A percentile compares a stretch with the other conserved stretches of the same genome.
Evolutionary conservation across 2,329 filamentous ascomycete species (phyloP).

Genomic region (Fusarium sp.): DNA sequence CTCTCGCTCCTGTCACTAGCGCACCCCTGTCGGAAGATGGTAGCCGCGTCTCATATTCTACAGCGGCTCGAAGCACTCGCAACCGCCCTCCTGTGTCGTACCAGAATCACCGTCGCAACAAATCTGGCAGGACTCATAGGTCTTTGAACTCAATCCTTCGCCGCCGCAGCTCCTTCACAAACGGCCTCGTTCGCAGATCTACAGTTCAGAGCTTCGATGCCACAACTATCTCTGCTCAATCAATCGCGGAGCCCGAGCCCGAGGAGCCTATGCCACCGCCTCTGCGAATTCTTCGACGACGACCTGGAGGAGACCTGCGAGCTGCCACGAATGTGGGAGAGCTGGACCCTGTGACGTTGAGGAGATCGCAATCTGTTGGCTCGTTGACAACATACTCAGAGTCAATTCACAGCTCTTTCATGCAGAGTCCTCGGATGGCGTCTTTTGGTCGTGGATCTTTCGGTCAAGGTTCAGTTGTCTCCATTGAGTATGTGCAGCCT

Average conservation of each 20-base stretch:
- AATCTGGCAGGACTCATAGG: conserved; percentile 58
- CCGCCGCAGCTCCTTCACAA: conserved; percentile 68
- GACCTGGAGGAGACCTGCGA: conserved; percentile 78
- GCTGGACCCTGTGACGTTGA: conserved; percentile 58
- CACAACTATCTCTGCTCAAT: conserved; percentile 58
- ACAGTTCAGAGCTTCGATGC: conserved; percentile 69
- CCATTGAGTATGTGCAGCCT: conserved; percentile 36
- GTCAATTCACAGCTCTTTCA: conserved; percentile 65
- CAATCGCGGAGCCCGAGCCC: conserved; percentile 56
- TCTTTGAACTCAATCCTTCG: conserved; percentile 61
- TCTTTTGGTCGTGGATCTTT: conserved; percentile 41
- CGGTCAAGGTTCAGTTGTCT: conserved; percentile 14
- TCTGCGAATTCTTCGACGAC: conserved; percentile 71
- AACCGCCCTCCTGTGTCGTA: conserved; percentile 44
- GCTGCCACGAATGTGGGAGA: conserved; percentile 72
- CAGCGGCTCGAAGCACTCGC: conserved; percentile 35
- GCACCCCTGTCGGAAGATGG: conserved; percentile 46
- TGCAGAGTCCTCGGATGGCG: conserved; percentile 52
- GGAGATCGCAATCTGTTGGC: conserved; percentile 65
- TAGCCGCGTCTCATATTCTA: conserved; percentile 44
- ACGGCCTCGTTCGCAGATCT: conserved; percentile 58
- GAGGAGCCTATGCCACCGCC: conserved; percentile 55
- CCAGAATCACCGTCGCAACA: conserved; percentile 53
- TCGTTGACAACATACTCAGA: conserved; percentile 68
- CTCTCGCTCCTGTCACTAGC: conserved; percentile 44